Percentiles rank a stretch among this genome's conserved stretches.
phyloP scores from a whole-genome alignment of 2,329 filamentous ascomycete genomes.

The Rachicladosporium sp. region DNA sequence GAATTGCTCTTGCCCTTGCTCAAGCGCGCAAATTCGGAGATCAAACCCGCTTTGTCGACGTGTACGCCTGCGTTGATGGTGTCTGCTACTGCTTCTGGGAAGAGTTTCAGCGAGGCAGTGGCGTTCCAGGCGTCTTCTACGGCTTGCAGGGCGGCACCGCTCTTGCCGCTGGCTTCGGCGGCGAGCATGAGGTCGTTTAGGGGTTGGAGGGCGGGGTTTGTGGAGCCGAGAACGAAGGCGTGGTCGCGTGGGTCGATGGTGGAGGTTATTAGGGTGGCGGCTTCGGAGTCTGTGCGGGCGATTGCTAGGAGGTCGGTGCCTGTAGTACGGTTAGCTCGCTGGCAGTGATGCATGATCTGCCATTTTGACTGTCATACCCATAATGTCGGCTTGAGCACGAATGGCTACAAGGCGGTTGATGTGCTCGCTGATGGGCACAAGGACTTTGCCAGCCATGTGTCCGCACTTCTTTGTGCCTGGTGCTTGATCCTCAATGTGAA shows the following conservation, averaged over 20 bases:
- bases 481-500: slow-evolving; percentile 97
- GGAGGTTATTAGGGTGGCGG: slow-evolving; percentile 89
- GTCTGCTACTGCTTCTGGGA: slow-evolving; percentile 78
- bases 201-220: slow-evolving; percentile 72
- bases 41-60: slow-evolving; percentile 56
- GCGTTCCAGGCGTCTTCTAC: slow-evolving; percentile 83
- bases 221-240: slow-evolving; percentile 78
- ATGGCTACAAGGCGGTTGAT: slow-evolving; percentile 96
- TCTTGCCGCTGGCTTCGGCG: slow-evolving; percentile 72
- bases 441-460: slow-evolving; percentile 97
- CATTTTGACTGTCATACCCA: slow-evolving; percentile 47
- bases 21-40: slow-evolving; percentile 52
- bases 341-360: neutral
- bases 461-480: slow-evolving; percentile 99
- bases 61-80: slow-evolving; percentile 59
- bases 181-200: slow-evolving; percentile 84
- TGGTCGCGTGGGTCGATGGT: slow-evolving; percentile 95
- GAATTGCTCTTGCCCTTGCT: slow-evolving; percentile 73
- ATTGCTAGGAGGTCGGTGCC: slow-evolving; percentile 77
- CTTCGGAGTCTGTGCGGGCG: slow-evolving; percentile 92
- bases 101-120: slow-evolving; percentile 71
- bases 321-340: slow-evolving; percentile 19
- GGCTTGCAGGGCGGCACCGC: slow-evolving; percentile 66
- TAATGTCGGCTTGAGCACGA: slow-evolving; percentile 94
- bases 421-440: slow-evolving; percentile 94